phyloP scores from a whole-genome alignment of 1,284 basidiomycete species.

The Irpex sp. region DNA sequence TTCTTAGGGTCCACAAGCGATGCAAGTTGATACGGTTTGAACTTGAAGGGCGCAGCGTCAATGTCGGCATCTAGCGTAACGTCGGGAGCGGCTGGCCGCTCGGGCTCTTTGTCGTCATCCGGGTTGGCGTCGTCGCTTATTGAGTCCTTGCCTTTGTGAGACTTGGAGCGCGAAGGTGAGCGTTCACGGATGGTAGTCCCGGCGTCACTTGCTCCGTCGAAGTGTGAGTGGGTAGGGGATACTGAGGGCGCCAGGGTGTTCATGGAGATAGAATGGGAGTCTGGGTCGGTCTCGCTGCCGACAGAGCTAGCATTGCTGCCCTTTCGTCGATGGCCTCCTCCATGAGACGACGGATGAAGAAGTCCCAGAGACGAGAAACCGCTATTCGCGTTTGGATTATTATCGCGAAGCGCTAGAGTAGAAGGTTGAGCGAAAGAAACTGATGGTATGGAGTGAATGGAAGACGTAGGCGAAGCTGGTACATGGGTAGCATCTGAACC shows the following conservation, averaged over 20 bases:
- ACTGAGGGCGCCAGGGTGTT: constrained; percentile 24
- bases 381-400: constrained; percentile 58
- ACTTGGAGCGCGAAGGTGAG: constrained; percentile 21
- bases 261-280: constrained; percentile 24
- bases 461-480: constrained; percentile 73
- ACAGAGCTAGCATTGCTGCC: constrained; percentile 41
- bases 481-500: constrained; percentile 31
- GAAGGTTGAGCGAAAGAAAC: constrained; percentile 47
- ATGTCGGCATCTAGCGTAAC: constrained; percentile 54
- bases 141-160: constrained; percentile 20
- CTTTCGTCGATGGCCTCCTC: constrained; percentile 43
- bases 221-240: constrained; percentile 37
- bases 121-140: constrained; percentile 11
- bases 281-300: constrained; percentile 33
- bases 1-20: constrained; percentile 89
- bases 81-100: constrained; percentile 31
- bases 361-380: constrained; percentile 56
- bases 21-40: constrained; percentile 77
- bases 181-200: constrained; percentile 22
- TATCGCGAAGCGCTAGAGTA: constrained; percentile 63
- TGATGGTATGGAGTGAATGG: constrained; percentile 47
- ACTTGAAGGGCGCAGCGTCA: constrained; percentile 68
- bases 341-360: constrained; percentile 37
- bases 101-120: constrained; percentile 27
- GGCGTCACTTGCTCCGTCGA: constrained; percentile 27